Evolutionary conservation across 1,284 basidiomycete species (phyloP), one percentile per base, ranked within the genome.

Genomic region (Athelia psychrophila): DNA sequence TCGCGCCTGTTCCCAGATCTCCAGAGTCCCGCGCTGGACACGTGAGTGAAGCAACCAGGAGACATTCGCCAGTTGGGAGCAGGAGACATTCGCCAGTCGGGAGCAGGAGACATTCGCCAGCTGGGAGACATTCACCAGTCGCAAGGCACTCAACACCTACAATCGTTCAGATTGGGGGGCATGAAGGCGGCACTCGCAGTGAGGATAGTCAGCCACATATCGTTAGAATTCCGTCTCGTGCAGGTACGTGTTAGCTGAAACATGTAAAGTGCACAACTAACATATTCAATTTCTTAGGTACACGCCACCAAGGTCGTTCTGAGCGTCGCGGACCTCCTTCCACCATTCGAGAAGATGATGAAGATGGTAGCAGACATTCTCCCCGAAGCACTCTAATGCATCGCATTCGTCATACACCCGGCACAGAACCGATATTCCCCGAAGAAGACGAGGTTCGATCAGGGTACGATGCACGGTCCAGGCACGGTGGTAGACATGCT

Each of bases 401-500:
- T 9, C 38, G 20, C 20, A 6, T 42, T n/a, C 38, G 38, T 16
- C 38, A 22, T n/a, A n/a, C 38, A 6, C 6, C 38, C 9, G 38
- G 38, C 6, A 42, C 38, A 16, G 38, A 42, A 42, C 38, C 38
- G 6, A n/a, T 42, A 9, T 42, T 42, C 38, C 38, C 38, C 20
- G 38, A 42, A 42, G 38, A 42, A 42, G 38, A 42, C 5, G 38
- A 42, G 38, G 38, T 42, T 22, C 38, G 38, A n/a, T n/a, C n/a
- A 42, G 38, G n/a, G 20, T n/a, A 42, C 16, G 38, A 42, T 42
- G 38, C 8, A 13, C 27, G 27, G 6, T 30, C 27, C 6, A 30
- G 27, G 27, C 13, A 30, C 13, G 27, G 27, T 30, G 27, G 27
- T 13, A 30, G 27, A 30, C n/a, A n/a, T n/a, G 27, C 6, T 30